Conservation (phyloP, 345 rosid genomes). For the Eucalyptus paniculata region DNA sequence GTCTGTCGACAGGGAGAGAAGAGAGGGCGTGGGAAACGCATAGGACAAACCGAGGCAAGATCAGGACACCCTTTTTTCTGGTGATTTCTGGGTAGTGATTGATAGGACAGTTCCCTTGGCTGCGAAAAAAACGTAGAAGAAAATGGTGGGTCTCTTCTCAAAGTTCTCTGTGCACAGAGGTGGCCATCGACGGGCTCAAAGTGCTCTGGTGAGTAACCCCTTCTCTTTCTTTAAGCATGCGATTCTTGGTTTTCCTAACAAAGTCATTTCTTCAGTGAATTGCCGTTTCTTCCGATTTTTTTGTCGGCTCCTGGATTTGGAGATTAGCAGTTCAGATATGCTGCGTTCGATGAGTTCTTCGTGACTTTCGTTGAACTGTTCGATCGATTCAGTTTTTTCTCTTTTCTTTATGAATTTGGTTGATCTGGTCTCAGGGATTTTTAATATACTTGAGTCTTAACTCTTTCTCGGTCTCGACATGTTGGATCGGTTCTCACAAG, state of each 20-base stretch:
- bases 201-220: constrained; percentile 55
- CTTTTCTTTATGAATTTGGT: neutral
- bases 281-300: neutral
- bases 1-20: neutral
- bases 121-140: neutral
- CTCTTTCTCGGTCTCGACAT: neutral
- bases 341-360: neutral
- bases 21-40: neutral
- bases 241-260: neutral
- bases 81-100: neutral
- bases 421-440: neutral
- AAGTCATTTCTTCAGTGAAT: neutral
- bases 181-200: constrained; percentile 77
- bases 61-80: neutral
- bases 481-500: neutral
- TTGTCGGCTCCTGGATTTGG: neutral
- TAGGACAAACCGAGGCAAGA: neutral
- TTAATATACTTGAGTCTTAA: neutral
- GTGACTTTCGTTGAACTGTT: neutral
- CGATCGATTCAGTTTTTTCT: neutral
- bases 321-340: neutral
- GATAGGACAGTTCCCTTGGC: neutral
- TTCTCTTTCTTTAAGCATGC: neutral
- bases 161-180: constrained; percentile 63
- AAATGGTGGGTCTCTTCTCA: constrained; percentile 90